Conservation (phyloP, 345 rosid species). For the Citropsis articulata region DNA sequence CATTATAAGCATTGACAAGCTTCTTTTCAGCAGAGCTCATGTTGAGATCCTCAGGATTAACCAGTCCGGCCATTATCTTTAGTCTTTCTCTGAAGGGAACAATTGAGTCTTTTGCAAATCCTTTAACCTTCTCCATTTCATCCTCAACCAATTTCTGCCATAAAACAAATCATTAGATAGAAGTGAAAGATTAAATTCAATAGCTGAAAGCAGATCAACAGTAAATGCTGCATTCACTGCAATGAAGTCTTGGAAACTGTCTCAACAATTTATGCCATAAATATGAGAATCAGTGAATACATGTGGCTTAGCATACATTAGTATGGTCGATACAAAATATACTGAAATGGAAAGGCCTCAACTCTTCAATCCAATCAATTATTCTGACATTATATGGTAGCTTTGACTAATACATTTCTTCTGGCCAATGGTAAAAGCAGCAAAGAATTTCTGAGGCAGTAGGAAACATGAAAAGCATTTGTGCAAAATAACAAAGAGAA, state of each 20-base stretch:
- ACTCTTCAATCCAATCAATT: background rate
- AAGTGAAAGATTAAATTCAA: background rate
- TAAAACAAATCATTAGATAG: background rate
- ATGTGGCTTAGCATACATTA: background rate
- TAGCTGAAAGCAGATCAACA: background rate
- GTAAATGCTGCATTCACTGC: background rate
- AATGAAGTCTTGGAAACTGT: background rate
- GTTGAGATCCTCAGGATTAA: conserved; percentile 78
- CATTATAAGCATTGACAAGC: conserved; percentile 78
- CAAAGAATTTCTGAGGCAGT: background rate
- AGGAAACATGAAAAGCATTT: background rate
- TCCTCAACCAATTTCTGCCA: conserved; percentile 73
- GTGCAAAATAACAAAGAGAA: conserved; percentile 7
- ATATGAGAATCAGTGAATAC: background rate
- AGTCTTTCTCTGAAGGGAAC: conserved; percentile 88
- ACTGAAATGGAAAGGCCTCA: background rate
- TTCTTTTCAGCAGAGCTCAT: conserved; percentile 79
- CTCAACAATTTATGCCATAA: background rate
- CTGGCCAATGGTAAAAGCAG: background rate
- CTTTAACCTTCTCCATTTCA: conserved; percentile 83
- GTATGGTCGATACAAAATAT: background rate
- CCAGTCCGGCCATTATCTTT: conserved; percentile 79
- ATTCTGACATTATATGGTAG: background rate
- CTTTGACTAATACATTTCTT: background rate
- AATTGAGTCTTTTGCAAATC: conserved; percentile 69